Evolutionary conservation across 2,329 filamentous ascomycete genomes (phyloP).

Genomic region (Apiospora koreana): DNA sequence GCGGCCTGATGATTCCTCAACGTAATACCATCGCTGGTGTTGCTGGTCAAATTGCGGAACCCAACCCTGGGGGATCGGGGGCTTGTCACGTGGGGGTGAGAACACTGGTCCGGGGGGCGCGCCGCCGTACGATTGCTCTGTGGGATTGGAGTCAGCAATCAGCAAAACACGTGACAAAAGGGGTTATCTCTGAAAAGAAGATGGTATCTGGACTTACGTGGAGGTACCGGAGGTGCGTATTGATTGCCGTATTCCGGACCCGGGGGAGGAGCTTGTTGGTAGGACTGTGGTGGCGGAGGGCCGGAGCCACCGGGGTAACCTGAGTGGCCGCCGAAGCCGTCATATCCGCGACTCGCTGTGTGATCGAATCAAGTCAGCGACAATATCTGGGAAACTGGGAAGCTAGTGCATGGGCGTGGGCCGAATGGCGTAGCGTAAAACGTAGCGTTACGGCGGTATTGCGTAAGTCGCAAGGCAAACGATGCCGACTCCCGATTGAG

Average conservation of each 20-base stretch:
- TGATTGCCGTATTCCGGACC: conserved; percentile 9
- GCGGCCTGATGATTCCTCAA: conserved; percentile 58
- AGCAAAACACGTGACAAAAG: background rate
- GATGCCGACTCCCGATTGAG: background rate
- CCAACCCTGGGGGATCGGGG: conserved; percentile 63
- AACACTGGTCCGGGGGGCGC: conserved; percentile 32
- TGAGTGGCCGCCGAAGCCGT: conserved; percentile 14
- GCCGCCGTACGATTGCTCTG: conserved; percentile 12
- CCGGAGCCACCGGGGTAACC: conserved; percentile 11
- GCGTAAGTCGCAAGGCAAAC: background rate
- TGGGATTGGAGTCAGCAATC: background rate
- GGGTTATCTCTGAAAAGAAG: background rate
- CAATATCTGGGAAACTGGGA: background rate
- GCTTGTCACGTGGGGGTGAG: conserved; percentile 38
- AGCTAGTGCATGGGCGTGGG: background rate
- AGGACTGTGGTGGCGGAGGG: conserved; percentile 12
- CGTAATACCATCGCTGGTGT: conserved; percentile 65
- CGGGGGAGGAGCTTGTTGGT: conserved; percentile 1
- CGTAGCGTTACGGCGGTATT: background rate
- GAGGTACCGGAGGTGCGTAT: conserved; percentile 9
- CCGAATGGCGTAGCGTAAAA: background rate
- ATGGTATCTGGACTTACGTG: background rate
- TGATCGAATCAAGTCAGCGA: background rate
- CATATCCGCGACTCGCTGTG: conserved; percentile 12
- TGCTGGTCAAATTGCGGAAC: conserved; percentile 62